Percentiles rank a stretch among this genome's conserved stretches.
These are phyloP conservation scores for Aspergillus coremiiformis DNA, from an alignment of 495 filamentous ascomycete species.

Conservation along the genomic window DNA sequence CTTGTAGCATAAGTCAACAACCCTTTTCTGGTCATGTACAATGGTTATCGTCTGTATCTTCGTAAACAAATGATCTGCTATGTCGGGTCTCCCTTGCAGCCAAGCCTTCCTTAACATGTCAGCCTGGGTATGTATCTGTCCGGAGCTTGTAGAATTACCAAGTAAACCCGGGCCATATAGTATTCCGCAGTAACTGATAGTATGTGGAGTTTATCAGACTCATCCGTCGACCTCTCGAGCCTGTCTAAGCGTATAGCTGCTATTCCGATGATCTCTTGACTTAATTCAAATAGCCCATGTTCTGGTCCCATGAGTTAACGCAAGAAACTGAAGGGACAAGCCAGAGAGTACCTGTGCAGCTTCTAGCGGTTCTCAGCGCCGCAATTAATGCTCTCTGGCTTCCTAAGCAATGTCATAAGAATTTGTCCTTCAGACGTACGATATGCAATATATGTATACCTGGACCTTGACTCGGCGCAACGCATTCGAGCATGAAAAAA, in stretches of 20 bases:
- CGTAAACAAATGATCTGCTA: conserved; percentile 70
- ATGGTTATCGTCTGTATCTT: conserved; percentile 40
- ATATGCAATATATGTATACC: conserved; percentile 13
- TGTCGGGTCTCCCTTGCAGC: conserved; percentile 59
- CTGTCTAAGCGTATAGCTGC: conserved; percentile 56
- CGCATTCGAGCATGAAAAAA: conserved; percentile 60
- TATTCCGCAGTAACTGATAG: conserved; percentile 45
- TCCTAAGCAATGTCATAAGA: conserved; percentile 21
- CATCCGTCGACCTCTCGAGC: conserved; percentile 34
- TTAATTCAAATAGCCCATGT: conserved; percentile 45
- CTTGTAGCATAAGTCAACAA: conserved; percentile 65
- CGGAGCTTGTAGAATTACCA: conserved; percentile 43
- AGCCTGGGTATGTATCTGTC: background rate
- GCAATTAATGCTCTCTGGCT: conserved; percentile 54
- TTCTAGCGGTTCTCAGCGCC: conserved; percentile 56
- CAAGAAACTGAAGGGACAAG: background rate
- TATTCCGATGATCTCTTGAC: conserved; percentile 52
- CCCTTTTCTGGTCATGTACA: conserved; percentile 40
- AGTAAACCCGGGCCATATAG: conserved; percentile 56
- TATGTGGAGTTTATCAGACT: conserved; percentile 10
- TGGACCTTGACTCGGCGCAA: conserved; percentile 33
- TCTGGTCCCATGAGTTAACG: conserved; percentile 29
- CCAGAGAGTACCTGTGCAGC: conserved; percentile 53
- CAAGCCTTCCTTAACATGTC: conserved; percentile 49
- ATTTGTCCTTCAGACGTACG: background rate